Base-by-base conservation (phyloP, 2,329 filamentous ascomycete species). In the Aaosphaeria pasadenensis region DNA sequence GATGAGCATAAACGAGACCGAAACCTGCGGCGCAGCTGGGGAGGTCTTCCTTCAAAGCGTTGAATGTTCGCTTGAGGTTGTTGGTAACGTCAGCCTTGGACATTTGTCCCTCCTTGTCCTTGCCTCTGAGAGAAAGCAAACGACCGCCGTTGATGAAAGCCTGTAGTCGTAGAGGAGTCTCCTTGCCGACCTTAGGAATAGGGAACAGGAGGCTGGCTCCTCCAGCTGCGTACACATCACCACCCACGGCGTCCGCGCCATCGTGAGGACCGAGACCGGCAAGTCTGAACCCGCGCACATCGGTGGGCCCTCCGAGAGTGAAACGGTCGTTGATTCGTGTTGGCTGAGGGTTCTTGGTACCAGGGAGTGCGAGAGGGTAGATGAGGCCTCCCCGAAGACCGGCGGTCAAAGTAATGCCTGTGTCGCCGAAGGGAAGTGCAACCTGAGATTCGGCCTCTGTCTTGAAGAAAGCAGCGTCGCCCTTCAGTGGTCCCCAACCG, bases 241-340 rank as follows among this genome's bases (percentile, higher is more conserved):
- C 94, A 9, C 94, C 94, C 0, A 96, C 84, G 1, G 91, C 85
- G 71, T 99, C 92, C 13, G 77, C 70, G 1, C 91, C 89, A 62
- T 97, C 92, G 54, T 88, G 87, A 4, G 94, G 91, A 6, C 94
- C 94, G 5, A 99, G 79, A 1, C 94, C 94, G 17, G 87, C 88
- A 24, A 95, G 82, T 50, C 90, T 86, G 78, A 99, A 99, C 2
- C 94, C 94, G 47, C 94, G 88, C 11, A 99, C 89, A 64, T 96
- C 92, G 3, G 91, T 96, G 4, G 94, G 92, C 0, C 94, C 94
- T 39, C 94, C 94, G 31, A 99, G 87, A 63, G 91, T 85, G 75
- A 99, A 99, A 40, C 94, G 89, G 70, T 99, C 94, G 66, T 95
- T 96, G 62, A 97, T 81, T 30, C 89, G 84, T 56, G 89, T 95